Percentiles rank a stretch among this genome's conserved stretches.
phyloP scores from a whole-genome alignment of 108 stramenopile species.

The Parietichytrium sp. region DNA sequence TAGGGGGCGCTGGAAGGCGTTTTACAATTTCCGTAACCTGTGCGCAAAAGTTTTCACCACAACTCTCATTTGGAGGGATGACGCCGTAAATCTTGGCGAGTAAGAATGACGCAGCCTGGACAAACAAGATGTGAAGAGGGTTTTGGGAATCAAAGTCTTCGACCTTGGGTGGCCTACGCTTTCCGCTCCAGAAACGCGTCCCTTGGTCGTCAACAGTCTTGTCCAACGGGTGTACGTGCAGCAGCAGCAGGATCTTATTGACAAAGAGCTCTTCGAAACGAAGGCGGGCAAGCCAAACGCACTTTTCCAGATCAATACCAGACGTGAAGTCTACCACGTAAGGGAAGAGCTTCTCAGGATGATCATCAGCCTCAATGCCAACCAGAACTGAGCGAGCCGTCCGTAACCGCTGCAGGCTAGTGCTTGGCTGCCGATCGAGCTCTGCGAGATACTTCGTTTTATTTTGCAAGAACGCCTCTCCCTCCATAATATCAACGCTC shows the following conservation, averaged over 20 bases:
- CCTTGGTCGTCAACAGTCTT: constrained; percentile 84
- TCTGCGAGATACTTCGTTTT: neutral
- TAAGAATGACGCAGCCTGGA: constrained; percentile 85
- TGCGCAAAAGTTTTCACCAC: constrained; percentile 67
- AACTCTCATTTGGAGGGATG: constrained; percentile 55
- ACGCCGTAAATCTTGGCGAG: constrained; percentile 68
- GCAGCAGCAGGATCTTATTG: constrained; percentile 27
- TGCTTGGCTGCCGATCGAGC: constrained; percentile 1
- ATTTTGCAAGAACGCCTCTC: neutral
- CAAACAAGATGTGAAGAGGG: constrained; percentile 84
- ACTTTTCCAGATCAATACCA: neutral
- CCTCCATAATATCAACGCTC: neutral
- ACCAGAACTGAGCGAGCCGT: neutral
- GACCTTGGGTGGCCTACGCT: constrained; percentile 83
- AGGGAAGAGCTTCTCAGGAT: neutral
- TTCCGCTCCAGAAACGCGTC: constrained; percentile 64
- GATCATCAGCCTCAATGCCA: neutral
- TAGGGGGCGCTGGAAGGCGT: neutral
- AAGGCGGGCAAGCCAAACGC: constrained; percentile 51
- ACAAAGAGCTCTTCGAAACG: constrained; percentile 45
- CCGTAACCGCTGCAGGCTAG: neutral
- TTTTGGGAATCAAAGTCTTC: constrained; percentile 77
- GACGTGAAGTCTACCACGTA: neutral
- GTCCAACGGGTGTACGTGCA: constrained; percentile 72
- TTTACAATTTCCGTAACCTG: constrained; percentile 72